Percentiles rank a stretch among this genome's conserved stretches.
Evolutionary conservation across 2,329 filamentous ascomycete species (phyloP).

Genomic region (Fonsecaea nubica): DNA sequence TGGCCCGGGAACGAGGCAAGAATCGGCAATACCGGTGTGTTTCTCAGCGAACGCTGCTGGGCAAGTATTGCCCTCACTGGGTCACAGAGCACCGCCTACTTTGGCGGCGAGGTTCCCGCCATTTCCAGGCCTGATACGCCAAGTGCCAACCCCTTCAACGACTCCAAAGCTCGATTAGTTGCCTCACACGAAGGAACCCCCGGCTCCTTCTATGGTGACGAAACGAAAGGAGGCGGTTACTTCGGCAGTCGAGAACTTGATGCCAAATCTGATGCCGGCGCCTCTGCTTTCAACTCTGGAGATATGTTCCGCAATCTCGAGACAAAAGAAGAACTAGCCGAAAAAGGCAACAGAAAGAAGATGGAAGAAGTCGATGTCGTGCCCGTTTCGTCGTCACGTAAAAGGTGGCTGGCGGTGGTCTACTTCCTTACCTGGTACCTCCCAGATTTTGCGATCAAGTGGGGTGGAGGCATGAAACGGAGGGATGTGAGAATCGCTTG

Average conservation of each 20-base stretch:
- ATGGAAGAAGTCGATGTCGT: slow-evolving; percentile 89
- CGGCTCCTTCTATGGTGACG: slow-evolving; percentile 71
- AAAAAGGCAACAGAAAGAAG: slow-evolving; percentile 89
- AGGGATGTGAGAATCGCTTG: slow-evolving; percentile 92
- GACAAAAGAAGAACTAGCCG: slow-evolving; percentile 90
- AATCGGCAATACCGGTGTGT: slow-evolving; percentile 89
- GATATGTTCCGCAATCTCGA: slow-evolving; percentile 99
- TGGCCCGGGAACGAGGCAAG: slow-evolving; percentile 93
- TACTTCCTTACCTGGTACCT: slow-evolving; percentile 85
- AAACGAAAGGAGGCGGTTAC: slow-evolving; percentile 78
- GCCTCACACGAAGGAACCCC: slow-evolving; percentile 54
- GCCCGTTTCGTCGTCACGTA: slow-evolving; percentile 77
- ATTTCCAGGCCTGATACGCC: slow-evolving; percentile 67
- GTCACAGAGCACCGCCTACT: slow-evolving; percentile 49
- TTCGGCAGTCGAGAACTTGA: slow-evolving; percentile 83
- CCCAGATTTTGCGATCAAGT: slow-evolving; percentile 80
- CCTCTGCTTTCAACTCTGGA: slow-evolving; percentile 85
- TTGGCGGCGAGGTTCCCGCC: slow-evolving; percentile 64
- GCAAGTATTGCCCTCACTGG: slow-evolving; percentile 80
- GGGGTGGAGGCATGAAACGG: slow-evolving; percentile 82
- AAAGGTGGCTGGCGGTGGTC: slow-evolving; percentile 87
- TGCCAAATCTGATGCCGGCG: slow-evolving; percentile 86
- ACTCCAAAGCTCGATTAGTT: slow-evolving; percentile 65
- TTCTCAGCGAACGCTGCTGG: slow-evolving; percentile 96
- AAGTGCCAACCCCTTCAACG: slow-evolving; percentile 53